Base-by-base conservation (phyloP, 106 monocot species). In the Alisma plantagoaquatica region DNA sequence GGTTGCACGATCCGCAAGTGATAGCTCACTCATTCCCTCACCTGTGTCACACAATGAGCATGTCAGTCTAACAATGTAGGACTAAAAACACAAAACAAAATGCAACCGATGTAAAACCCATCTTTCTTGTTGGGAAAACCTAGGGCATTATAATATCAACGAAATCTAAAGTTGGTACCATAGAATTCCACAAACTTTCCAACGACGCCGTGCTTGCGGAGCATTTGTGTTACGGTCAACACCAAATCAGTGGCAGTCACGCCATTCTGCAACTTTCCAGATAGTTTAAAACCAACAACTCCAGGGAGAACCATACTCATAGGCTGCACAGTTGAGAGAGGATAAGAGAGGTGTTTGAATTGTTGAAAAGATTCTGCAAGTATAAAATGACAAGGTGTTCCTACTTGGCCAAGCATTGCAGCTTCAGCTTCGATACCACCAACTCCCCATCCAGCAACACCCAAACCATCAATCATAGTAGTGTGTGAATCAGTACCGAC, bases 341-440 rank as follows among this genome's bases (percentile, higher is more conserved):
- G 43, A 15, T 46, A 46, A 53, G 33, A 30, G 21, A 7, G 46
- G 2, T 10, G 18, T 10, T 49, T 14, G 14, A 6, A 38, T 14
- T 14, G 14, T 7, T 38, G 9, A 7, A 7, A 6, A 7, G 6
- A 38, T 6, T 38, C 14, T 38, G 35, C 35, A 38, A 38, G 14
- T 38, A 38, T 38, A 28, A 31, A 19, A 62, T n/a, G 32, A 33
- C 48, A 26, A 42, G 62, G 9, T 12, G 5, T 48, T 7, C 17
- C 46, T 75, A 89, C 96, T 81, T 96, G 88, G 29, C 96, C 96
- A 70, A 96, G 87, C 96, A 96, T 89, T 59, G 76, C 51, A 69
- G 94, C 94, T 61, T 96, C 94, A 30, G 94, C 94, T 73, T 96
- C 94, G 48, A 96, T 96, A 10, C 96, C 96, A 68, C 88, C 88